These are phyloP conservation scores for Leishmania guyanensis DNA, from an alignment of 208 protist species.

Conservation along the genomic window DNA sequence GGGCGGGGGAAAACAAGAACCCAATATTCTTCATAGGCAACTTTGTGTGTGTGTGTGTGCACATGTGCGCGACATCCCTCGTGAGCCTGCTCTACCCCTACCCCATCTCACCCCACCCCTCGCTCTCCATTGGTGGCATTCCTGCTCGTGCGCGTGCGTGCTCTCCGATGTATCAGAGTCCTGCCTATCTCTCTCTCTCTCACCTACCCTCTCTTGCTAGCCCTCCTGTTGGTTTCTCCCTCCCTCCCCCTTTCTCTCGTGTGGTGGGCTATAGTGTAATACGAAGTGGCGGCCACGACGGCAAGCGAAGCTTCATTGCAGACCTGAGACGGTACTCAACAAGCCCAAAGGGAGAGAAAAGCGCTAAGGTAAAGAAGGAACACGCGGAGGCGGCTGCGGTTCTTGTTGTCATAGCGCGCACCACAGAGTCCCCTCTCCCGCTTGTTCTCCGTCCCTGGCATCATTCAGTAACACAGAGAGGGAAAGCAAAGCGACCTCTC, in stretches of 20 bases:
- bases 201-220: not conserved
- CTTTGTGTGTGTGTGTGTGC: not conserved
- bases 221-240: not conserved
- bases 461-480: not conserved
- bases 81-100: not conserved
- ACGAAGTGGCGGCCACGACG: not conserved
- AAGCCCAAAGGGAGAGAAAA: not conserved
- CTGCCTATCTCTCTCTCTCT: not conserved
- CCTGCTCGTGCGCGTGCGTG: not conserved
- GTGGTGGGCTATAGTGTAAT: not conserved
- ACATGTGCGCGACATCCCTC: not conserved
- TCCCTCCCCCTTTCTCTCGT: too few relatives aligned
- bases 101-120: not conserved
- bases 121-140: not conserved
- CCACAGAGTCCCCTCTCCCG: not conserved
- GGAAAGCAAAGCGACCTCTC: not conserved
- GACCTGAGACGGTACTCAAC: not conserved
- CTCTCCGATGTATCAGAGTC: not conserved
- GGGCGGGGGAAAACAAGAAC: too few relatives aligned
- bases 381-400: not conserved
- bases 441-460: not conserved
- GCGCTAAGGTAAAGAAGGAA: not conserved
- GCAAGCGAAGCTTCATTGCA: not conserved
- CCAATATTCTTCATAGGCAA: too few relatives aligned
- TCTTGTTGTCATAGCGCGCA: not conserved